A percentile compares a stretch with the other conserved stretches of the same genome.
phyloP scores from a whole-genome alignment of 108 stramenopile species.

The Cyclotella distinguenda region DNA sequence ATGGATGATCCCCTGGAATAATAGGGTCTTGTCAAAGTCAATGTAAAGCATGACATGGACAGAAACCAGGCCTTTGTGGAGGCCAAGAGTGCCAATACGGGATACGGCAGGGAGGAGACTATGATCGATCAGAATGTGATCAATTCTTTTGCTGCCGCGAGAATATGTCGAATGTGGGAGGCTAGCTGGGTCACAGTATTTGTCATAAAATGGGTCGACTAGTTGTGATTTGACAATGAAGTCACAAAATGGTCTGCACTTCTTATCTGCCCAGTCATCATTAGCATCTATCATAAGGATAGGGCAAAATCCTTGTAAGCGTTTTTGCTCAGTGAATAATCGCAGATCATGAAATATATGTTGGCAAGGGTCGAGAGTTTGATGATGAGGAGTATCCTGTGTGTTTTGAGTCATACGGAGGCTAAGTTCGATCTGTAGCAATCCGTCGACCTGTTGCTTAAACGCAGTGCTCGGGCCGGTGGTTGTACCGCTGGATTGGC shows the following conservation, averaged over 20 bases:
- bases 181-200: not conserved
- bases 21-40: not conserved
- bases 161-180: not conserved
- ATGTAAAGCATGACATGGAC: slow-evolving; percentile 7
- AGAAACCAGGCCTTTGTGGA: not conserved
- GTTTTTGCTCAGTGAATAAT: not conserved
- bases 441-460: not conserved
- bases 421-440: not conserved
- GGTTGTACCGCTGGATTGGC: not conserved
- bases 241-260: not conserved
- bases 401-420: too few species aligned
- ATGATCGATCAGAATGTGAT: slow-evolving; percentile 1
- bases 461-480: not conserved
- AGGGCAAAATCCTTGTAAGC: not conserved
- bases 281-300: slow-evolving; percentile 4
- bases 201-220: not conserved
- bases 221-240: not conserved
- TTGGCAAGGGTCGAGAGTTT: not conserved
- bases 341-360: not conserved
- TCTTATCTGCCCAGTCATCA: slow-evolving; percentile 2
- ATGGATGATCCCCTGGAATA: not conserved
- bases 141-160: not conserved
- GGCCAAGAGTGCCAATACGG: slow-evolving; percentile 7
- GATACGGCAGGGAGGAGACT: not conserved
- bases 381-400: not conserved